A percentile compares a stretch with the other conserved stretches of the same genome.
Evolutionary conservation across 139 green algal genomes (phyloP).

Genomic region (Coelastrella sp.): DNA sequence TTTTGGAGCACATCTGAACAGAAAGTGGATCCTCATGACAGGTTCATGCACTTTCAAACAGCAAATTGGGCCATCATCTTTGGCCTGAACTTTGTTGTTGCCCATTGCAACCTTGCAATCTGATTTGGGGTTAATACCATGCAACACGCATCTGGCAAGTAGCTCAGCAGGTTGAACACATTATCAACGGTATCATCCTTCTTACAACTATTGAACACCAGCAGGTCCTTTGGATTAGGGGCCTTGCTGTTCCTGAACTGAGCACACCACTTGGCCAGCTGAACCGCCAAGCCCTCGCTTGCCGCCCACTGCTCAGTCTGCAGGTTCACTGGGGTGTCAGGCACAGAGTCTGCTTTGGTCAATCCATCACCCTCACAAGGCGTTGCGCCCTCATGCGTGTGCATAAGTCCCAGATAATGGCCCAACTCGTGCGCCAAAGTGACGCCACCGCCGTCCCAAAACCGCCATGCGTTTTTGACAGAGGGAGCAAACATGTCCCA

Average conservation of each 20-base stretch:
- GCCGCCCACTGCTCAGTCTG: conserved; percentile 12
- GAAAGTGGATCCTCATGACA: no score
- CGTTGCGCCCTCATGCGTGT: conserved; percentile 8
- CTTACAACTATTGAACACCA: conserved; percentile 24
- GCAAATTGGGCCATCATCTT: conserved; percentile 28
- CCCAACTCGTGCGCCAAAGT: conserved; percentile 32
- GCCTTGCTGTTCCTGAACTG: conserved; percentile 14
- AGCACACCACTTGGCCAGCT: conserved; percentile 20
- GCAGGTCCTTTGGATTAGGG: not conserved
- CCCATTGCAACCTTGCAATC: conserved; percentile 36
- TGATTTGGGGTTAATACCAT: conserved; percentile 30
- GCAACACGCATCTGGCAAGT: conserved; percentile 17
- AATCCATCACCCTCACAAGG: conserved; percentile 7
- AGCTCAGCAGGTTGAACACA: conserved; percentile 37
- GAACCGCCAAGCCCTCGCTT: not conserved
- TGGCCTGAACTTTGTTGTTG: not conserved
- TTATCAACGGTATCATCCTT: conserved; percentile 1
- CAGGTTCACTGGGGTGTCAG: conserved; percentile 20
- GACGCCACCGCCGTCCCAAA: conserved; percentile 10
- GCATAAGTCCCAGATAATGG: conserved; percentile 26
- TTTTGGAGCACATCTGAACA: no score
- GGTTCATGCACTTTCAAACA: not conserved
- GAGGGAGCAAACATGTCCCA: conserved; percentile 22
- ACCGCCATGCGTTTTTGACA: not conserved
- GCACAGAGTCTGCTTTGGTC: conserved; percentile 19